These are phyloP conservation scores for Abortiporus biennis DNA, from an alignment of 1,284 basidiomycete species.

Conservation along the genomic window DNA sequence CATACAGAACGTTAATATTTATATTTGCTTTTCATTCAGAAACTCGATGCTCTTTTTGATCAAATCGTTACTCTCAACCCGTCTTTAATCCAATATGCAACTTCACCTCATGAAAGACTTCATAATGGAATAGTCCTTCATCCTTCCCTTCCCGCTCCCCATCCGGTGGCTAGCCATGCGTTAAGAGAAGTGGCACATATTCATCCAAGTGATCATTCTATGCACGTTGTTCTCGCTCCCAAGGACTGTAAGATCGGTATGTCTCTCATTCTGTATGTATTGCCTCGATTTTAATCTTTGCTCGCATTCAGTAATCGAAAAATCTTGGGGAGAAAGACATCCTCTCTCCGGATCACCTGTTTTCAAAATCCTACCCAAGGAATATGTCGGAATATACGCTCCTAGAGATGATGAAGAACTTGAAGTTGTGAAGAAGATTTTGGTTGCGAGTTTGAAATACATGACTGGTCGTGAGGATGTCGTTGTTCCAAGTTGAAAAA, in stretches of 20 bases:
- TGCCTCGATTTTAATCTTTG: not conserved
- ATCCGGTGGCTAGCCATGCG: constrained; percentile 11
- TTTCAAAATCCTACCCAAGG: constrained; percentile 15
- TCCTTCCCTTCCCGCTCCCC: constrained; percentile 9
- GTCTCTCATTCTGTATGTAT: not conserved
- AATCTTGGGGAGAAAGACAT: constrained; percentile 22
- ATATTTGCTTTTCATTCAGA: too few species aligned
- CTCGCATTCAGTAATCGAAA: constrained; percentile 17
- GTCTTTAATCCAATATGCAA: constrained; percentile 10
- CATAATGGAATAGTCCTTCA: constrained; percentile 13
- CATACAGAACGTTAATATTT: not conserved
- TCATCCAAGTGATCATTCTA: constrained; percentile 18
- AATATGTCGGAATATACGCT: constrained; percentile 22
- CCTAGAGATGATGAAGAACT: constrained; percentile 20
- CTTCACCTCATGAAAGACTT: constrained; percentile 16
- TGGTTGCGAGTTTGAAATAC: constrained; percentile 12
- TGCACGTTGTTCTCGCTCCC: constrained; percentile 19
- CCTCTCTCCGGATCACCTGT: constrained; percentile 13
- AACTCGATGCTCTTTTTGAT: constrained; percentile 6
- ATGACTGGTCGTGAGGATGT: constrained; percentile 8
- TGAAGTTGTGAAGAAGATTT: constrained; percentile 16
- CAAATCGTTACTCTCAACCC: constrained; percentile 11
- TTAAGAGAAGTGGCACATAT: constrained; percentile 19
- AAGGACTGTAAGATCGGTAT: constrained; percentile 18
- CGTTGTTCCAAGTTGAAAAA: too few species aligned